Percentiles rank a stretch among this genome's conserved stretches.
phyloP scores from a whole-genome alignment of 1,284 basidiomycete genomes.

The Violaceomyces palustris region DNA sequence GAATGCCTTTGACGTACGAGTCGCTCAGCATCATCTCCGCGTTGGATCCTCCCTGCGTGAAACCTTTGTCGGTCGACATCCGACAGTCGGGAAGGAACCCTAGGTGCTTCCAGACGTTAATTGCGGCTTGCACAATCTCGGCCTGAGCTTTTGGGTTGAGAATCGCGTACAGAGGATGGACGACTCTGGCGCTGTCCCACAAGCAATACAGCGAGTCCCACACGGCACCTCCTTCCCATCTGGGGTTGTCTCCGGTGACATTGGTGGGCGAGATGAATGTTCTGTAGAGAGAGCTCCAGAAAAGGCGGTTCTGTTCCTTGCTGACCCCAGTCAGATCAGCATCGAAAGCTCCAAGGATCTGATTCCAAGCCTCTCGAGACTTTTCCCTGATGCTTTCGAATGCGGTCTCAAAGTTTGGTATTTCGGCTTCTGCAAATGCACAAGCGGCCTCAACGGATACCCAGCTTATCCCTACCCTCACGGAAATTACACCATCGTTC shows the following conservation, averaged over 20 bases:
- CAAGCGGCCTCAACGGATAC: slow-evolving; percentile 16
- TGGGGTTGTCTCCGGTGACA: slow-evolving; percentile 67
- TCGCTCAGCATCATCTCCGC: slow-evolving; percentile 48
- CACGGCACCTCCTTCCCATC: slow-evolving; percentile 66
- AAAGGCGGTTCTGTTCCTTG: slow-evolving; percentile 54
- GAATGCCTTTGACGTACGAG: slow-evolving; percentile 45
- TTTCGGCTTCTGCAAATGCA: slow-evolving; percentile 10
- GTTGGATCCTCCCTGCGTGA: slow-evolving; percentile 29
- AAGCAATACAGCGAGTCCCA: slow-evolving; percentile 64
- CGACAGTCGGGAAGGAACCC: slow-evolving; percentile 26
- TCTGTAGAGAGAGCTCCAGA: slow-evolving; percentile 62
- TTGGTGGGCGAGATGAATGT: slow-evolving; percentile 66
- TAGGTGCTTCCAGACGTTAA: slow-evolving; percentile 61
- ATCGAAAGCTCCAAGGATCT: slow-evolving; percentile 5
- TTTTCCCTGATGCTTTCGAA: slow-evolving; percentile 1
- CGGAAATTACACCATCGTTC: slow-evolving; percentile 2
- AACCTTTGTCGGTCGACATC: slow-evolving; percentile 54
- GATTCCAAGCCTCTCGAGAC: slow-evolving; percentile 12
- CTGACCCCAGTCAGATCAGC: slow-evolving; percentile 5
- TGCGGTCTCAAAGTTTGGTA: slow-evolving; percentile 3
- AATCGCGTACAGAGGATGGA: slow-evolving; percentile 15
- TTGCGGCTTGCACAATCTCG: slow-evolving; percentile 15
- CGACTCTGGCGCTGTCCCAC: slow-evolving; percentile 54
- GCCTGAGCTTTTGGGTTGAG: slow-evolving; percentile 12
- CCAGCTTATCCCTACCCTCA: slow-evolving; percentile 22